Base-by-base conservation (phyloP, 345 rosid species). In the Sisymbrium irio region DNA sequence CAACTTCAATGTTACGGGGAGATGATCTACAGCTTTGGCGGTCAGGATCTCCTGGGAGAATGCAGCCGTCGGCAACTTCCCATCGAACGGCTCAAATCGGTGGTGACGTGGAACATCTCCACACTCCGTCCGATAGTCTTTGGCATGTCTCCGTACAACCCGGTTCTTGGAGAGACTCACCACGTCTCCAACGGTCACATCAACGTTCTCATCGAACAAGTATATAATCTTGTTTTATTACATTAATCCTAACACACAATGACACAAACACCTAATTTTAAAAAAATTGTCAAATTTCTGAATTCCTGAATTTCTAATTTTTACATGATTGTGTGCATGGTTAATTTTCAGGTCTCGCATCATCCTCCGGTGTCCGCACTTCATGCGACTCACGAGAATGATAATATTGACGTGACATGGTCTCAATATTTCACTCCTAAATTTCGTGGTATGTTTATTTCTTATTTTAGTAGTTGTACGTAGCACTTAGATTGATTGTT, bases 151-250 rank as follows among this genome's bases (percentile, higher is more conserved):
- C 98, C 98, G 11, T 94, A 80, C 77, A 94, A 94, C 50, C 89
- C 96, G n/a, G 22, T 88, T 73, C 92, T 94, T 19, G 98, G 98
- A 4, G 97, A 94, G 82, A 91, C 97, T 32, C 98, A 94, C 76
- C 98, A 91, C 47, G 95, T 86, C 53, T 94, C 97, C 5, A 69
- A 77, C 5, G 88, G 81, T 53, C 77, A 63, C 75, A 90, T 91
- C 75, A 87, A 91, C 72, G 85, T 91, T 68, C 81, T 91, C 2
- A 79, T 81, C 0, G 97, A 94, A 70, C 98, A 94, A 89, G 98
- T 93, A 76, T 93, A 76, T 51, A 15, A 30, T 20, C 61, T 20
- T 40, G 11, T 22, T 20, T 47, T 46, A 33, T 53, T 9, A 3
- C 56, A n/a, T n/a, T n/a, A 50, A 22, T 50, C 56, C 8, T 50